These are phyloP conservation scores for Hypomontagnella monticulosa DNA, from an alignment of 495 filamentous ascomycete species.

Conservation along the genomic window DNA sequence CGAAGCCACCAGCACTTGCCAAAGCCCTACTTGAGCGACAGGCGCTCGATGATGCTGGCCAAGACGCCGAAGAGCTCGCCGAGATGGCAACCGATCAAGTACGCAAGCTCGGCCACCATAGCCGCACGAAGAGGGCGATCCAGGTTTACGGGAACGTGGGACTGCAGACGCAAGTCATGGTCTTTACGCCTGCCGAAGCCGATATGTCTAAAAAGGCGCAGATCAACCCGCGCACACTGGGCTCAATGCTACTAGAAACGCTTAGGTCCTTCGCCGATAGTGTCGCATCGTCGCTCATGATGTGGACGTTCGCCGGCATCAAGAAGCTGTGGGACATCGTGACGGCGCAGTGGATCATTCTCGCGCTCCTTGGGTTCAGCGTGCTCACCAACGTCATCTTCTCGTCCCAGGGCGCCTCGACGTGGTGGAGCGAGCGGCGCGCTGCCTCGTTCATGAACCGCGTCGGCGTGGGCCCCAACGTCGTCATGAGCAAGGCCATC, in stretches of 20 bases:
- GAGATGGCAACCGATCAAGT: slow-evolving; percentile 91
- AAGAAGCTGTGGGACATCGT: slow-evolving; percentile 72
- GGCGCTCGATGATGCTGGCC: slow-evolving; percentile 79
- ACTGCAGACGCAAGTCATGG: slow-evolving; percentile 70
- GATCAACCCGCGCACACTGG: slow-evolving; percentile 73
- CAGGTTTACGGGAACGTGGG: slow-evolving; percentile 90
- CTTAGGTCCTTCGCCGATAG: slow-evolving; percentile 73
- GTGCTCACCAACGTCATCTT: slow-evolving; percentile 75
- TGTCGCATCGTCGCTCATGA: slow-evolving; percentile 74
- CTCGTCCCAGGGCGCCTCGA: slow-evolving; percentile 69
- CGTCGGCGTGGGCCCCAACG: slow-evolving; percentile 80
- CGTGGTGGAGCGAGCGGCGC: slow-evolving; percentile 87
- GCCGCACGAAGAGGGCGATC: slow-evolving; percentile 88
- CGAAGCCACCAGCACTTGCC: slow-evolving; percentile 68
- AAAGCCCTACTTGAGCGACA: slow-evolving; percentile 81
- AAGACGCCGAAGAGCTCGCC: slow-evolving; percentile 84
- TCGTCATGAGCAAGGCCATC: slow-evolving; percentile 83
- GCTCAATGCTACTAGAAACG: slow-evolving; percentile 75
- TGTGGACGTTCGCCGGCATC: slow-evolving; percentile 72
- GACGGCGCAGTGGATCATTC: slow-evolving; percentile 77
- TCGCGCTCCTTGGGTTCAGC: slow-evolving; percentile 73
- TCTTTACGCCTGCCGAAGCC: slow-evolving; percentile 64
- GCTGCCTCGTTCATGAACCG: slow-evolving; percentile 80
- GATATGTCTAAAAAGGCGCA: slow-evolving; percentile 58
- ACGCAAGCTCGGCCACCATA: slow-evolving; percentile 78